These are phyloP conservation scores for Mycotypha africana DNA, from an alignment of 371 early-diverging fungal species.

Conservation along the genomic window DNA sequence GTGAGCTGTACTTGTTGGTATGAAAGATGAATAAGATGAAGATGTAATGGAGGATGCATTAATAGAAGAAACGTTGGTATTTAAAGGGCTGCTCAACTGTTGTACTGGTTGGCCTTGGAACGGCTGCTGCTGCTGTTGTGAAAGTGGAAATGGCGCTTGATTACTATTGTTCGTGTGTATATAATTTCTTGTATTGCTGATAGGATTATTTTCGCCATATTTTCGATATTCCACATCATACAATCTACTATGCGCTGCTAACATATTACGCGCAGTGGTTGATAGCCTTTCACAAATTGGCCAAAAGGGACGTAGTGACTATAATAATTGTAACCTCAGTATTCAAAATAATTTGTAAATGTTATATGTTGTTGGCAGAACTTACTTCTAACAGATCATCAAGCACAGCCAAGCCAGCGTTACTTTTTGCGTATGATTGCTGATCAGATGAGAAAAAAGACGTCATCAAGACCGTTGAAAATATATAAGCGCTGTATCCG, in stretches of 20 bases:
- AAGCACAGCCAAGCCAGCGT: conserved; percentile 21
- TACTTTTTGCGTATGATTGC: conserved; percentile 26
- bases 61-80: too few species aligned
- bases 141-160: not conserved
- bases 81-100: too few species aligned
- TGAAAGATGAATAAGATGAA: not conserved
- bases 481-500: conserved; percentile 43
- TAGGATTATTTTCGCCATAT: not conserved
- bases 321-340: not conserved
- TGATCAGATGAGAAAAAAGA: conserved; percentile 33
- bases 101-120: too few species aligned
- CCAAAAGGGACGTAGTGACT: conserved; percentile 31
- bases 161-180: not conserved
- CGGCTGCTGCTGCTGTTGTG: not conserved
- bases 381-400: conserved; percentile 20
- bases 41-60: not conserved
- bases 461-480: conserved; percentile 44
- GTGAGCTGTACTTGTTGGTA: not conserved
- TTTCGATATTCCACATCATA: conserved; percentile 24
- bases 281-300: conserved; percentile 39
- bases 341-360: not conserved
- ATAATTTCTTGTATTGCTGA: too few species aligned
- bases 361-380: too few species aligned
- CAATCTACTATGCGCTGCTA: conserved; percentile 31
- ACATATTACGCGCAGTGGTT: conserved; percentile 29